phyloP scores from a whole-genome alignment of 768 basidiomycete genomes.

The Sporobolomyces phaffii region DNA sequence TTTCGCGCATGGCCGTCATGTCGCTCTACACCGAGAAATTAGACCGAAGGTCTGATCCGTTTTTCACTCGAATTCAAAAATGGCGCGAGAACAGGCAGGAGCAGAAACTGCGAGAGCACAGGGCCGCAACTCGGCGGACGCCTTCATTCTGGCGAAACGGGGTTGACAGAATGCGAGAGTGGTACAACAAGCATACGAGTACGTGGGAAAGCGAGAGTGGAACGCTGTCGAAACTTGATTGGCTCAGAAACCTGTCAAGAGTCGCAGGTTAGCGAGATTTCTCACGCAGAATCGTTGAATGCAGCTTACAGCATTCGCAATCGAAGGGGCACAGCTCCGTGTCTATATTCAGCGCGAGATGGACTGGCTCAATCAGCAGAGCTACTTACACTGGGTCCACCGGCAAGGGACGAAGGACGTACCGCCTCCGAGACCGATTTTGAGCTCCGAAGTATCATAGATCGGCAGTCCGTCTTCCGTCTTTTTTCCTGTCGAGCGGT shows the following conservation, averaged over 20 bases:
- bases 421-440: constrained; percentile 41
- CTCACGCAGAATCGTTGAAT: too few relatives aligned
- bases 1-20: too few relatives aligned
- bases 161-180: background rate
- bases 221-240: too few relatives aligned
- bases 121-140: too few relatives aligned
- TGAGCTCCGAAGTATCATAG: constrained; percentile 39
- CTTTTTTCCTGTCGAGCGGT: constrained; percentile 25
- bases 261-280: too few relatives aligned
- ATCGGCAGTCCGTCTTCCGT: constrained; percentile 43
- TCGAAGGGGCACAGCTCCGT: constrained; percentile 42
- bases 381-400: background rate
- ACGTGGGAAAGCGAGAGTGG: too few relatives aligned
- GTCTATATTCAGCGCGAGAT: constrained; percentile 1
- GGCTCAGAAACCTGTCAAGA: too few relatives aligned
- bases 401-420: background rate
- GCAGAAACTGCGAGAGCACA: too few relatives aligned
- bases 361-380: background rate
- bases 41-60: too few relatives aligned
- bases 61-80: too few relatives aligned
- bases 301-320: constrained; percentile 42
- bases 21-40: background rate
- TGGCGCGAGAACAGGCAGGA: too few relatives aligned
- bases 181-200: background rate
- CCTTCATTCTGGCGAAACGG: too few relatives aligned